Base-by-base conservation (phyloP, 495 filamentous ascomycete genomes). In the Lichenothelia convexa region DNA sequence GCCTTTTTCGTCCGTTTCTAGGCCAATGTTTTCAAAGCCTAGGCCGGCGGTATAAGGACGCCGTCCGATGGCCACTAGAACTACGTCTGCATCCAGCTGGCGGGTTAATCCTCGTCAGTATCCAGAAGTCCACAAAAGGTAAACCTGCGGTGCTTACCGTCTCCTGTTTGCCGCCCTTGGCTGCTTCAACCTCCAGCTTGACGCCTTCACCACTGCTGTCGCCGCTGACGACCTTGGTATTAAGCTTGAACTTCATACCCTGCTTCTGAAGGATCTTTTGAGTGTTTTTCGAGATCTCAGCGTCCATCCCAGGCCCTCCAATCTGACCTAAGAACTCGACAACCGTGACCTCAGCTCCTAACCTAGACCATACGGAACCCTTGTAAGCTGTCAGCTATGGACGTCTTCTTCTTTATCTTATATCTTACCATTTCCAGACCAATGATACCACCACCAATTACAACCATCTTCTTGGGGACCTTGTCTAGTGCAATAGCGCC, bases 361-460 rank as follows among this genome's bases (percentile, higher is more conserved):
- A 65, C 47, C 89, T 67, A 20, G 82, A 87, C 89, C 89, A 97
- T 18, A 97, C 89, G 27, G 91, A 95, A 30, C 78, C 87, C 74
- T 76, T 34, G 45, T 42, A 22, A 18, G 31, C 26, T 19, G 30
- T 54, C 39, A 60, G 52, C 13, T 36, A 40, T 18, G 34, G 35
- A 21, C 18, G 30, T 27, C 24, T 13, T 27, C 13, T 8, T 27
- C 13, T 27, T 13, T 27, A 27, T 27, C 7, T 27, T 13, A 17
- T 23, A 32, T 36, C 65, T 35, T 57, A 78, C 77, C 89, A 97
- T 95, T 64, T 97, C 89, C 24, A 97, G 72, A 55, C 89, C 89
- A 53, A 97, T 97, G 57, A 97, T 97, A 57, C 89, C 89, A 56
- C 89, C 89, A 45, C 89, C 89, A 49, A 97, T 95, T 44, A 97